Conservation (phyloP, 2,329 filamentous ascomycete genomes). For the Beauveria brongniartii region DNA sequence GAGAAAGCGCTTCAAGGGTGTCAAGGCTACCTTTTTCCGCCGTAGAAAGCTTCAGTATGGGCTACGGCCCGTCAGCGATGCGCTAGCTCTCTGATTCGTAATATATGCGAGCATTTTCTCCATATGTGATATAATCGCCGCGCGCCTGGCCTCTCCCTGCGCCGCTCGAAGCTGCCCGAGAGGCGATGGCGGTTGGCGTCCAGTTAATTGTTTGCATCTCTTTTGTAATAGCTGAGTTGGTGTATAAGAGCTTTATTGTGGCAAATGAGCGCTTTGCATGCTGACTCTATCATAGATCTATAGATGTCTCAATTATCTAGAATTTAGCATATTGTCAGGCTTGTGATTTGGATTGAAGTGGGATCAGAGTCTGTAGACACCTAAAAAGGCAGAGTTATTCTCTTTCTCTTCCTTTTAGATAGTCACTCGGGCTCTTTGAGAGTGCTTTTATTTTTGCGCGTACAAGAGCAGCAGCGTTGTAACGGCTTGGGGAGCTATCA, state of each 20-base stretch:
- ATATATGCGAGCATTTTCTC: background rate
- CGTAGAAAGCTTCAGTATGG: background rate
- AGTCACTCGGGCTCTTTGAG: too few species aligned
- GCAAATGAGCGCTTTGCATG: background rate
- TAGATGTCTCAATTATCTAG: background rate
- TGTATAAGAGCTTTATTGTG: background rate
- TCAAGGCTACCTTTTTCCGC: background rate
- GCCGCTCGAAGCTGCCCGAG: background rate
- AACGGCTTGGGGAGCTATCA: background rate
- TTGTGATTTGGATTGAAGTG: background rate
- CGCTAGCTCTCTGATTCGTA: background rate
- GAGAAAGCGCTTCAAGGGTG: slow-evolving; percentile 1
- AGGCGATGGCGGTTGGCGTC: background rate
- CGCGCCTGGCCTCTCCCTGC: background rate
- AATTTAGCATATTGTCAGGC: background rate
- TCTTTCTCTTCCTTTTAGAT: too few species aligned
- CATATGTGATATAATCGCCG: background rate
- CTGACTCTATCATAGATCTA: background rate
- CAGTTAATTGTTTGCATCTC: background rate
- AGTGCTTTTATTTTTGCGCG: background rate
- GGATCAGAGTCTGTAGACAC: too few species aligned
- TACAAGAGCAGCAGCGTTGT: background rate
- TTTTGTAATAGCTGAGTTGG: background rate
- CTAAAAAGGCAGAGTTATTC: too few species aligned
- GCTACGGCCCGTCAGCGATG: slow-evolving; percentile 1